These are phyloP conservation scores for Clavariopsis aquatica DNA, from an alignment of 495 filamentous ascomycete species.

Conservation along the genomic window DNA sequence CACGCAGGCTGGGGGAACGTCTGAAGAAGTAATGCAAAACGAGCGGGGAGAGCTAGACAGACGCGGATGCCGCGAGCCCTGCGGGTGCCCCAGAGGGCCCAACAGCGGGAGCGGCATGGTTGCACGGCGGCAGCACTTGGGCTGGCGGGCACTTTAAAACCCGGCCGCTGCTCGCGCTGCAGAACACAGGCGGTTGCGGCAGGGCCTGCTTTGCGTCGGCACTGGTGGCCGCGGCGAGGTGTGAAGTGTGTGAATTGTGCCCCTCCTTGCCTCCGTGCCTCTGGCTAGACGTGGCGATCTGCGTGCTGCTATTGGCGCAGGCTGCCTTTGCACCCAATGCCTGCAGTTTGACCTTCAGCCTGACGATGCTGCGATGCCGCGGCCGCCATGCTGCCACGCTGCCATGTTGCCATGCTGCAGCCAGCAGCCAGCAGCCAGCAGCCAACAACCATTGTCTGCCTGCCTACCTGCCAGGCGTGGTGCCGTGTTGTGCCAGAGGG, in stretches of 20 bases:
- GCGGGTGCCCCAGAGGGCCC: background rate
- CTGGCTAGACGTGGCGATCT: conserved; percentile 14
- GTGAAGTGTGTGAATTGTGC: conserved; percentile 3
- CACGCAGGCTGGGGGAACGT: background rate
- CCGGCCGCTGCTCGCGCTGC: conserved; percentile 2
- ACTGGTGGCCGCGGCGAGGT: conserved; percentile 7
- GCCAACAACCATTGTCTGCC: too few species aligned
- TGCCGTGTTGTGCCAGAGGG: too few species aligned
- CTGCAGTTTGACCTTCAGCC: conserved; percentile 3
- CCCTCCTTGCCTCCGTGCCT: conserved; percentile 19
- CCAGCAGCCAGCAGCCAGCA: too few species aligned
- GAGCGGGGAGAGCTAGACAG: background rate
- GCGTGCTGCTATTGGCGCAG: conserved; percentile 5
- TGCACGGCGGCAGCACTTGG: conserved; percentile 12
- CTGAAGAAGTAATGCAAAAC: background rate
- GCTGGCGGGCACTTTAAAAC: background rate
- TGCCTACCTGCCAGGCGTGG: too few species aligned
- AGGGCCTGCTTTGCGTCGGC: conserved; percentile 28
- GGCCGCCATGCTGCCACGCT: background rate
- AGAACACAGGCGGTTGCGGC: conserved; percentile 1
- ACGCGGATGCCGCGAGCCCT: background rate
- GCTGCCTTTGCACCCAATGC: background rate
- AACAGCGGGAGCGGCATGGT: background rate
- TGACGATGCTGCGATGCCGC: too few species aligned
- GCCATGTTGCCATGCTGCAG: too few species aligned